These are phyloP conservation scores for Conidiobolus incongruus DNA, from an alignment of 371 early-diverging fungal species.

Conservation along the genomic window DNA sequence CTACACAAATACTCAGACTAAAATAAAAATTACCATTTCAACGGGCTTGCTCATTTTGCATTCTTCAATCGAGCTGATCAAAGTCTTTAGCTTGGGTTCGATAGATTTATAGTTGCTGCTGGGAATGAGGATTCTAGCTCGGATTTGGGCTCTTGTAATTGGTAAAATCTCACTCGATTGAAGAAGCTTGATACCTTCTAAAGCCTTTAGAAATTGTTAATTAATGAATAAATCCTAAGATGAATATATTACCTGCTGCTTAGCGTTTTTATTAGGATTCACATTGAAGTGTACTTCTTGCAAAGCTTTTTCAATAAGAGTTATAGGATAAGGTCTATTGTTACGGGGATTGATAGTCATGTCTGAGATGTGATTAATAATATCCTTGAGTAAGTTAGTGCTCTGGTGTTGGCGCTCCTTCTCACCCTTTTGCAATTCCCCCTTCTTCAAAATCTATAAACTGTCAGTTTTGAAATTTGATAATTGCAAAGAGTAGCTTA, in stretches of 20 bases:
- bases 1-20: slow-evolving; percentile 4
- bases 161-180: slow-evolving; percentile 71
- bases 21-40: slow-evolving; percentile 38
- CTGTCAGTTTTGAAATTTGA: background rate
- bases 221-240: slow-evolving; percentile 1
- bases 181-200: slow-evolving; percentile 79
- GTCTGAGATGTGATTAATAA: slow-evolving; percentile 80
- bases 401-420: slow-evolving; percentile 78
- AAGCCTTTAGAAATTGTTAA: slow-evolving; percentile 20
- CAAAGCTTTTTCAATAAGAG: slow-evolving; percentile 95
- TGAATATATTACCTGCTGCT: slow-evolving; percentile 22
- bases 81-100: slow-evolving; percentile 43
- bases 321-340: slow-evolving; percentile 82
- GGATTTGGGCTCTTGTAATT: slow-evolving; percentile 87
- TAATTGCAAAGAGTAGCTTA: slow-evolving; percentile 8
- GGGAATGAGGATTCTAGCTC: slow-evolving; percentile 46
- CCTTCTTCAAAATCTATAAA: slow-evolving; percentile 66
- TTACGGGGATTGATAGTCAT: slow-evolving; percentile 89
- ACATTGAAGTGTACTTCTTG: slow-evolving; percentile 75
- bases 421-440: slow-evolving; percentile 88
- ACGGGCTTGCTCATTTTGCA: slow-evolving; percentile 64
- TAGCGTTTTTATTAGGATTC: slow-evolving; percentile 65
- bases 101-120: slow-evolving; percentile 72
- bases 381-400: slow-evolving; percentile 60
- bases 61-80: slow-evolving; percentile 59